Evolutionary conservation across 225 moss, liverwort and hornwort genomes (phyloP).

Genomic region (Neckera pumila): DNA sequence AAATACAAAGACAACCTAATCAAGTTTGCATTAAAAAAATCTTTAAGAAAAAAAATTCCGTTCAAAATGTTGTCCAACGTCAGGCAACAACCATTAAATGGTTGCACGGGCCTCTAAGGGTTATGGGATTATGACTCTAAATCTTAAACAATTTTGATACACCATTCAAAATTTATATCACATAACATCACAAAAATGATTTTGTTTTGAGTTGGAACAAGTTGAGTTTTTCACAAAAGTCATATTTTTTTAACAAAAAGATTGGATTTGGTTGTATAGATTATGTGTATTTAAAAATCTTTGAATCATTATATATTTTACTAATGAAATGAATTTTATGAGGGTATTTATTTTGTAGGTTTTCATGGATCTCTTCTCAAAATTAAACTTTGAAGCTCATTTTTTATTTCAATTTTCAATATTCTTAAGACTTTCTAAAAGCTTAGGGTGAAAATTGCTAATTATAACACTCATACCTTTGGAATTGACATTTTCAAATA

Average conservation of each 20-base stretch:
- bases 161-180: not conserved
- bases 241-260: not conserved
- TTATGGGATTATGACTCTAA: no score
- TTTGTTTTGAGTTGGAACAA: not conserved
- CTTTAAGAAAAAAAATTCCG: not conserved
- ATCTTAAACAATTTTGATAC: not conserved
- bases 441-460: not conserved
- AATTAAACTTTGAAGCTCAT: not conserved
- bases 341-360: not conserved
- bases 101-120: rapidly evolving
- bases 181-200: not conserved
- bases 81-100: rapidly evolving
- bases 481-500: not conserved
- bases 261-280: not conserved
- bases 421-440: not conserved
- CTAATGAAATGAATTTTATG: not conserved
- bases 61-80: rapidly evolving
- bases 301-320: not conserved
- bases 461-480: not conserved
- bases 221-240: not conserved
- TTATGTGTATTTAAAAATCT: not conserved
- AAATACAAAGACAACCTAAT: no score
- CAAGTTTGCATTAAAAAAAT: not conserved
- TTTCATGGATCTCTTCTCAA: not conserved
- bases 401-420: not conserved